These are phyloP conservation scores for Clonostachys rhizophaga DNA, from an alignment of 2,329 filamentous ascomycete species.

Conservation along the genomic window DNA sequence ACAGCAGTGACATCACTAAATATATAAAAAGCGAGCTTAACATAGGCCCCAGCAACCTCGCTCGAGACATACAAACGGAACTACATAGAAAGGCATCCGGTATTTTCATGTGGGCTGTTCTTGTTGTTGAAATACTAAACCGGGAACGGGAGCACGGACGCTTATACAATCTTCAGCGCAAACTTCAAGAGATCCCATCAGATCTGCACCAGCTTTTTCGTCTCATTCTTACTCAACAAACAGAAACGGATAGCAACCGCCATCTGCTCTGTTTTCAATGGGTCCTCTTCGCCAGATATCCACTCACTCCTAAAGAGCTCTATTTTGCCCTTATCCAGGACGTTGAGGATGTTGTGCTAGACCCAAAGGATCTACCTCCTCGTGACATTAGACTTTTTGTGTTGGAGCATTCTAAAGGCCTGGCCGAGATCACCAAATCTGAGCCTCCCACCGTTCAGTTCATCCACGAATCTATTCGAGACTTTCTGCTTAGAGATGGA, in stretches of 20 bases:
- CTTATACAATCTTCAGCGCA: conserved; percentile 1
- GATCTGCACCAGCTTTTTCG: not conserved
- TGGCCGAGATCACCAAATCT: conserved; percentile 34
- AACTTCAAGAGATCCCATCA: not conserved
- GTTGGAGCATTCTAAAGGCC: conserved; percentile 39
- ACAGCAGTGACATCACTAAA: conserved; percentile 12
- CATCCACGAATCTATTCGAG: conserved; percentile 46
- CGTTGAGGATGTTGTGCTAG: conserved; percentile 3
- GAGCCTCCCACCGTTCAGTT: conserved; percentile 36
- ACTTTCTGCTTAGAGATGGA: conserved; percentile 34
- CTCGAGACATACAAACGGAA: conserved; percentile 5
- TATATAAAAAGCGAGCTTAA: conserved; percentile 8
- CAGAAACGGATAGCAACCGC: not conserved
- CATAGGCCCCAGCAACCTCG: not conserved
- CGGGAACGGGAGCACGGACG: not conserved
- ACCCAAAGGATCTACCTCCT: not conserved
- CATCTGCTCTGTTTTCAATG: not conserved
- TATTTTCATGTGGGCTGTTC: conserved; percentile 10
- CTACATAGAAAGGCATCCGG: conserved; percentile 23
- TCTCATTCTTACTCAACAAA: not conserved
- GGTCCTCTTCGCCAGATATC: not conserved
- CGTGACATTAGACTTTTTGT: conserved; percentile 24
- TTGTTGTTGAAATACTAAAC: not conserved
- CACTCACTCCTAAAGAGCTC: not conserved
- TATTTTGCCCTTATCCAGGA: not conserved